phyloP scores from a whole-genome alignment of 495 filamentous ascomycete species.

The Barbatosphaeria neglecta region DNA sequence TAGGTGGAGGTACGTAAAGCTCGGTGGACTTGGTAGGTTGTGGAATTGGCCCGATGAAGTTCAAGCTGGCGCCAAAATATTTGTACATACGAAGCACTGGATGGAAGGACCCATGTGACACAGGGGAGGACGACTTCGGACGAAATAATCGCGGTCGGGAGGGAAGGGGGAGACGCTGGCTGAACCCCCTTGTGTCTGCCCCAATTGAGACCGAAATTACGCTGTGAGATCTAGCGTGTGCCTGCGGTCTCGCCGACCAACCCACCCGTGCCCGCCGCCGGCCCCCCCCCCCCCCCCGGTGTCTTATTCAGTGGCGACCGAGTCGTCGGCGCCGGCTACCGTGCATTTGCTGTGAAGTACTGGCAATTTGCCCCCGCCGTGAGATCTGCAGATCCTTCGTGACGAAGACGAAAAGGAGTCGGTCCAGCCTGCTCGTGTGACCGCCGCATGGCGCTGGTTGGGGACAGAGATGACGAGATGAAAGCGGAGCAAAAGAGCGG shows the following conservation, averaged over 20 bases:
- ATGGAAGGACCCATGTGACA: too few relatives aligned
- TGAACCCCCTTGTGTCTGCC: not conserved
- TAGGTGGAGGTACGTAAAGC: too few relatives aligned
- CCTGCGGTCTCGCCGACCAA: not conserved
- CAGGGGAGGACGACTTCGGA: too few relatives aligned
- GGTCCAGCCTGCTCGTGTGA: not conserved
- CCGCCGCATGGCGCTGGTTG: not conserved
- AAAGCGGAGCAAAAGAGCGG: not conserved
- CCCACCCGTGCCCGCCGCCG: too few relatives aligned
- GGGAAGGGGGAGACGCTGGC: too few relatives aligned
- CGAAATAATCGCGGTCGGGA: too few relatives aligned
- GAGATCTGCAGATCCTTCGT: not conserved
- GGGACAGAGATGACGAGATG: not conserved
- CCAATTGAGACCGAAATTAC: not conserved
- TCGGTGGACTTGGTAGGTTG: too few relatives aligned
- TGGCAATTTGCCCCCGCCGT: not conserved
- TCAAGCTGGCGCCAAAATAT: too few relatives aligned
- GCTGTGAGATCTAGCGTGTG: not conserved
- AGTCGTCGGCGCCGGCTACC: not conserved
- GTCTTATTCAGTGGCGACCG: not conserved
- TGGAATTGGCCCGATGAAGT: too few relatives aligned
- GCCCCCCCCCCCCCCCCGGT: not conserved
- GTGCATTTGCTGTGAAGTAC: not conserved
- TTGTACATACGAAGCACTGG: too few relatives aligned
- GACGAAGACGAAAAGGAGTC: not conserved